Evolutionary conservation across 2,329 filamentous ascomycete genomes (phyloP), one percentile per base, ranked within the genome.

Genomic region (Zymoseptoria pseudotritici): DNA sequence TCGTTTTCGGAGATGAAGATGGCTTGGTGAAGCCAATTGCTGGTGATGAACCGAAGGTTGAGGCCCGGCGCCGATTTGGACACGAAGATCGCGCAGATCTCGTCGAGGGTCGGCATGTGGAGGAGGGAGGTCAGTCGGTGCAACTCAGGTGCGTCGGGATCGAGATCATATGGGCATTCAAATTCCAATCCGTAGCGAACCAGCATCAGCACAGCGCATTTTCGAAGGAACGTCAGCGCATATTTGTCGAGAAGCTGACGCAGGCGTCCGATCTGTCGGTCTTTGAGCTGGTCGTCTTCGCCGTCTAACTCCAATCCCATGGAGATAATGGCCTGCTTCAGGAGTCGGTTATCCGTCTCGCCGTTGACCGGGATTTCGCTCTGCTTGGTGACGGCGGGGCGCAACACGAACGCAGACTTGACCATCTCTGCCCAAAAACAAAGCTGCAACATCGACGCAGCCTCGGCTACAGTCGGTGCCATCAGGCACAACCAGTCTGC

Each of bases 361-460:
- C 29, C n/a, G 4, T 29, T 17, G 22, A n/a, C 17, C 29, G 11
- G 20, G 17, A 53, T 24, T n/a, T 29, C 52, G 22, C 11, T 53
- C 22, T 53, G 52, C n/a, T 53, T 29, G 20, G 22, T 53, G 21
- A 53, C 52, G 22, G 26, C 52, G 8, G 22, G n/a, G 22, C 22
- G 22, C 52, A 53, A 84, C 7, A 82, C 79, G 13, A 85, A 71
- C 17, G 91, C 82, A 5, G 91, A 86, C 75, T 96, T 95, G 61
- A 95, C 85, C 59, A 99, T 85, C 75, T 99, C 94, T 2, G 90
- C 90, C 58, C 96, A 81, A 71, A 96, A 97, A 76, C 91, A 97
- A 53, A 97, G 79, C 46, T 88, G 86, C 55, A 97, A 76, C 56
- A 97, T 74, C 72, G 96, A 65, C 9, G 61, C 59, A 17, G 71